A percentile compares a stretch with the other conserved stretches of the same genome.
These are phyloP conservation scores for Naematelia encephala DNA, from an alignment of 768 basidiomycete genomes.

Conservation along the genomic window DNA sequence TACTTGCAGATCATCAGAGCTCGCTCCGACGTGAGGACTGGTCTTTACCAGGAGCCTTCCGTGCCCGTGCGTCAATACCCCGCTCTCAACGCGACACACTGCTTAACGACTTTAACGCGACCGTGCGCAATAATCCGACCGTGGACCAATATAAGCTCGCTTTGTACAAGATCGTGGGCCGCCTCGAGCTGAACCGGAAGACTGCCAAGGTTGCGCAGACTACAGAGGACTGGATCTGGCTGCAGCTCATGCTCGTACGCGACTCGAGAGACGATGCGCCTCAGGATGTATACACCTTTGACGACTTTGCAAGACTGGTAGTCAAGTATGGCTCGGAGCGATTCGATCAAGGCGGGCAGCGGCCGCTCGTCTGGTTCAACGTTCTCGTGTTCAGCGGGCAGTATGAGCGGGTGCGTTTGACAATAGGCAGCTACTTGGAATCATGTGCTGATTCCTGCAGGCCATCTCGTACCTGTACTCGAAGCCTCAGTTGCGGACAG, in stretches of 20 bases:
- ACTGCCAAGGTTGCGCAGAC: slow-evolving; percentile 83
- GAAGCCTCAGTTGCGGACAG: slow-evolving; percentile 78
- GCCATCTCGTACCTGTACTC: slow-evolving; percentile 88
- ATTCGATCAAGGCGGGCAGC: slow-evolving; percentile 59
- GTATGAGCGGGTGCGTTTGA: slow-evolving; percentile 93
- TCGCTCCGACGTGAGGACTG: slow-evolving; percentile 67
- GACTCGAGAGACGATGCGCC: slow-evolving; percentile 64
- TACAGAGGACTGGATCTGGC: slow-evolving; percentile 98
- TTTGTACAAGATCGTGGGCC: slow-evolving; percentile 90
- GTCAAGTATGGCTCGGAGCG: slow-evolving; percentile 51
- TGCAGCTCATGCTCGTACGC: slow-evolving; percentile 81
- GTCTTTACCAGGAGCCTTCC: slow-evolving; percentile 76
- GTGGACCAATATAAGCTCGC: slow-evolving; percentile 95
- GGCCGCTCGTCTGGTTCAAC: slow-evolving; percentile 55
- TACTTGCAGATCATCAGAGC: slow-evolving; percentile 66
- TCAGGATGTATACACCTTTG: slow-evolving; percentile 59
- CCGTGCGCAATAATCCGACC: slow-evolving; percentile 75
- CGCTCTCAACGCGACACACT: slow-evolving; percentile 63
- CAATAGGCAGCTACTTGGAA: slow-evolving; percentile 36
- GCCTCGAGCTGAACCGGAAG: slow-evolving; percentile 75
- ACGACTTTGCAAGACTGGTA: slow-evolving; percentile 48
- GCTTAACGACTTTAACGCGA: slow-evolving; percentile 57
- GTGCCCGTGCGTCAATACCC: slow-evolving; percentile 71
- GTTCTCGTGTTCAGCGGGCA: slow-evolving; percentile 87
- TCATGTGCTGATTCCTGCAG: slow-evolving; percentile 52